A percentile compares a stretch with the other conserved stretches of the same genome.
phyloP scores from a whole-genome alignment of 2,329 filamentous ascomycete species.

The Ceratocystis lukuohia region DNA sequence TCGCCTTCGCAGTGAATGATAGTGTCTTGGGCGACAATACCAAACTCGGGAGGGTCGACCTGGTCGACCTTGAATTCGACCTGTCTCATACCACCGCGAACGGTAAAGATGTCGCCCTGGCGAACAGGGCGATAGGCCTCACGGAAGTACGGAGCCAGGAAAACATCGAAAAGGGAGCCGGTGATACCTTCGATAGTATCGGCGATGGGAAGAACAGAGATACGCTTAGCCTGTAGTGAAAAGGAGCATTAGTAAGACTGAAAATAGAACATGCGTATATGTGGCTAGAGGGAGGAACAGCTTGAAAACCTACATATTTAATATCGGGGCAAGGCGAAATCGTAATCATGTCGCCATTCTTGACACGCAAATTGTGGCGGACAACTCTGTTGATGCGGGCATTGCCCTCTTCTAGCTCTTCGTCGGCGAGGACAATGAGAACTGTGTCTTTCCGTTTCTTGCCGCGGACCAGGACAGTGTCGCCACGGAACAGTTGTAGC shows the following conservation, averaged over 20 bases:
- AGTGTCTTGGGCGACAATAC: slow-evolving; percentile 96
- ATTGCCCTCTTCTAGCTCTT: slow-evolving; percentile 94
- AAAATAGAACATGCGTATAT: neutral
- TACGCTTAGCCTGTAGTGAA: slow-evolving; percentile 74
- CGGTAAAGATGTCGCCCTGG: slow-evolving; percentile 95
- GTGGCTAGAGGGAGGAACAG: neutral
- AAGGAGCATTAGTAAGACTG: neutral
- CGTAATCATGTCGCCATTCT: slow-evolving; percentile 95
- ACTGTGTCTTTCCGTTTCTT: slow-evolving; percentile 99
- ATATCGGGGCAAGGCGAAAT: slow-evolving; percentile 97
- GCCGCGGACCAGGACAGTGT: slow-evolving; percentile 94
- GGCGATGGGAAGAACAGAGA: slow-evolving; percentile 93
- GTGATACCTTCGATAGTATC: slow-evolving; percentile 97
- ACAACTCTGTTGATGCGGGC: slow-evolving; percentile 97
- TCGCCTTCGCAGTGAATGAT: slow-evolving; percentile 98
- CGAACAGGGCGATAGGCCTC: slow-evolving; percentile 95
- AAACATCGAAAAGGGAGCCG: slow-evolving; percentile 95
- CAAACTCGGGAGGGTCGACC: slow-evolving; percentile 95
- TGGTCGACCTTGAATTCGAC: slow-evolving; percentile 99
- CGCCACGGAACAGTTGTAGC: slow-evolving; percentile 94
- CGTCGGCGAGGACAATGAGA: slow-evolving; percentile 90
- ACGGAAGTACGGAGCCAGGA: slow-evolving; percentile 98
- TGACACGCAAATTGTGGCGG: slow-evolving; percentile 93
- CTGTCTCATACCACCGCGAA: slow-evolving; percentile 94
- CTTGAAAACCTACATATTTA: slow-evolving; percentile 75